These are phyloP conservation scores for Tubosaeta sp. DNA, from an alignment of 768 basidiomycete species.

Conservation along the genomic window DNA sequence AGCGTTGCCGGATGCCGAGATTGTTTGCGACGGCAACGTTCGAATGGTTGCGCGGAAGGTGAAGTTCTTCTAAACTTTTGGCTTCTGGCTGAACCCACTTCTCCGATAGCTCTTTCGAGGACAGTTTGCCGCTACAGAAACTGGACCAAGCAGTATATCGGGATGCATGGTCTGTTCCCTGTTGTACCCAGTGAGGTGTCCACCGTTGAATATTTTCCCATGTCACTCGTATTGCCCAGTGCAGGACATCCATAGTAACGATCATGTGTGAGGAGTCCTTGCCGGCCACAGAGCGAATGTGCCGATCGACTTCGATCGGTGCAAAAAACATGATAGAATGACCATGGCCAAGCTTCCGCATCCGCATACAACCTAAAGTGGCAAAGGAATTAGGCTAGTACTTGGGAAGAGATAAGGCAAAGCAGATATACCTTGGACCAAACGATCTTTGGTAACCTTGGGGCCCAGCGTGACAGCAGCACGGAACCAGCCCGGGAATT, in stretches of 20 bases:
- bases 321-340: slow-evolving; percentile 49
- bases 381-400: background rate
- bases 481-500: slow-evolving; percentile 8
- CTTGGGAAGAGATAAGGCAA: too few relatives aligned
- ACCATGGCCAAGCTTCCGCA: slow-evolving; percentile 44
- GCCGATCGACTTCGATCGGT: slow-evolving; percentile 39
- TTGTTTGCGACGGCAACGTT: slow-evolving; percentile 21
- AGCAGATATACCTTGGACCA: slow-evolving; percentile 10
- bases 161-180: slow-evolving; percentile 34
- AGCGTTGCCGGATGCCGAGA: slow-evolving; percentile 1
- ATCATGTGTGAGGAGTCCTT: slow-evolving; percentile 6
- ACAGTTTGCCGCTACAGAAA: slow-evolving; percentile 9
- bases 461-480: slow-evolving; percentile 10
- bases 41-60: slow-evolving; percentile 11
- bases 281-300: slow-evolving; percentile 29
- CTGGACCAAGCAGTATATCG: slow-evolving; percentile 22
- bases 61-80: slow-evolving; percentile 34
- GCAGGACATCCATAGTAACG: slow-evolving; percentile 35
- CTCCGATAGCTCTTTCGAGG: background rate
- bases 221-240: slow-evolving; percentile 44
- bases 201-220: slow-evolving; percentile 37
- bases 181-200: slow-evolving; percentile 39
- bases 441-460: slow-evolving; percentile 12
- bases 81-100: slow-evolving; percentile 41
- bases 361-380: slow-evolving; percentile 49